Conservation (phyloP, 2,329 filamentous ascomycete genomes). For the Tolypocladium capitatum region DNA sequence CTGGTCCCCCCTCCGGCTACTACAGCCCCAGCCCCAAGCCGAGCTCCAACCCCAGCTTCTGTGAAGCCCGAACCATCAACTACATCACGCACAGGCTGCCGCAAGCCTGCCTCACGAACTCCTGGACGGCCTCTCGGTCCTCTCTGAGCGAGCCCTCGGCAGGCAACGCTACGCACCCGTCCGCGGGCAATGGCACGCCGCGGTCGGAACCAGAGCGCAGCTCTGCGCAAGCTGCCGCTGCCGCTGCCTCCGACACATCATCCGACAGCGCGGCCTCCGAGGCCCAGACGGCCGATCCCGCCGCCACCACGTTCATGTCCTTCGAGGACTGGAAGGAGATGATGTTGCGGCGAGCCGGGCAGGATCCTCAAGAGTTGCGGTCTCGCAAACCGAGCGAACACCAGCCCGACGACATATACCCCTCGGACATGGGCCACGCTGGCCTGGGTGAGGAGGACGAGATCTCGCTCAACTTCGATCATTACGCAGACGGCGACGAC, state of each 20-base stretch:
- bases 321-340: conserved; percentile 98
- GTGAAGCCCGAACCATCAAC: conserved; percentile 56
- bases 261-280: conserved; percentile 1
- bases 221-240: not conserved
- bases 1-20: not conserved
- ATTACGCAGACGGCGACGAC: conserved; percentile 12
- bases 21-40: too few relatives aligned
- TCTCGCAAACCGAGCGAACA: conserved; percentile 42
- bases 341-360: conserved; percentile 75
- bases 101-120: conserved; percentile 60
- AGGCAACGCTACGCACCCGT: not conserved
- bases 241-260: not conserved
- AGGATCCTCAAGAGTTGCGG: conserved; percentile 54
- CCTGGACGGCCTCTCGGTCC: conserved; percentile 29
- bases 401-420: conserved; percentile 31
- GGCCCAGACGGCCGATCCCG: conserved; percentile 2
- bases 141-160: not conserved
- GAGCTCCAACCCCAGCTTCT: conserved; percentile 11
- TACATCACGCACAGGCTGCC: conserved; percentile 70
- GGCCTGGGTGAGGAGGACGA: conserved; percentile 78
- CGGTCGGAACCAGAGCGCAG: not conserved
- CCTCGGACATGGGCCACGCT: conserved; percentile 57
- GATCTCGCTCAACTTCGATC: conserved; percentile 49
- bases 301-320: conserved; percentile 58
- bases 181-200: not conserved